Percentiles rank a stretch among this genome's conserved stretches.
These are phyloP conservation scores for Lepidium didymum DNA, from an alignment of 345 rosid species.

Conservation along the genomic window DNA sequence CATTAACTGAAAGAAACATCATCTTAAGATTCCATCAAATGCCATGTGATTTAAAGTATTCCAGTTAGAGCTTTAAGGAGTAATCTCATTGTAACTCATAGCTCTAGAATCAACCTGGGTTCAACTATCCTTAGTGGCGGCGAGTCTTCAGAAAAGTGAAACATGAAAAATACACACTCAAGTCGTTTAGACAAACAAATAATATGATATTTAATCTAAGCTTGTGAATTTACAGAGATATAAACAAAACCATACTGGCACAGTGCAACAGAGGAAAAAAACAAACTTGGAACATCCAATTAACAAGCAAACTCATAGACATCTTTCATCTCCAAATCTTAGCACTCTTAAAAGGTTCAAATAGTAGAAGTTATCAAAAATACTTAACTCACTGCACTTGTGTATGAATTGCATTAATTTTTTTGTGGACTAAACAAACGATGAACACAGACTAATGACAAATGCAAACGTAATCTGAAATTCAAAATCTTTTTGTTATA, in stretches of 20 bases:
- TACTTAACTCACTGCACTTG: not conserved
- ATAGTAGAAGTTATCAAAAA: not conserved
- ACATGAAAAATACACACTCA: not conserved
- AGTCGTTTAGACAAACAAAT: not conserved
- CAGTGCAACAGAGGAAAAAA: not conserved
- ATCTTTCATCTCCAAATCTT: not conserved
- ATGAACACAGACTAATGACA: slow-evolving; percentile 2
- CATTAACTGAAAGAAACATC: not conserved
- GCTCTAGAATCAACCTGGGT: not conserved
- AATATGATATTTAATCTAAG: not conserved
- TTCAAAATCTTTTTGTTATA: not conserved
- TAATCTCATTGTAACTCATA: not conserved
- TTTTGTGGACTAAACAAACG: not conserved
- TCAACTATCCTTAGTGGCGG: not conserved
- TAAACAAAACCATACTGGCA: not conserved
- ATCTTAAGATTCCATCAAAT: not conserved
- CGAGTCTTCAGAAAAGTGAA: not conserved
- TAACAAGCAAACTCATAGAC: not conserved
- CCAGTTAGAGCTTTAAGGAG: not conserved
- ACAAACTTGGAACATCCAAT: not conserved
- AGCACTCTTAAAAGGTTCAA: not conserved
- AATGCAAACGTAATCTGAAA: not conserved
- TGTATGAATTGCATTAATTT: not conserved
- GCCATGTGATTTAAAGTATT: not conserved
- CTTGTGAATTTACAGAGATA: not conserved